Base-by-base conservation (phyloP, 768 basidiomycete genomes). In the Postia placenta region DNA sequence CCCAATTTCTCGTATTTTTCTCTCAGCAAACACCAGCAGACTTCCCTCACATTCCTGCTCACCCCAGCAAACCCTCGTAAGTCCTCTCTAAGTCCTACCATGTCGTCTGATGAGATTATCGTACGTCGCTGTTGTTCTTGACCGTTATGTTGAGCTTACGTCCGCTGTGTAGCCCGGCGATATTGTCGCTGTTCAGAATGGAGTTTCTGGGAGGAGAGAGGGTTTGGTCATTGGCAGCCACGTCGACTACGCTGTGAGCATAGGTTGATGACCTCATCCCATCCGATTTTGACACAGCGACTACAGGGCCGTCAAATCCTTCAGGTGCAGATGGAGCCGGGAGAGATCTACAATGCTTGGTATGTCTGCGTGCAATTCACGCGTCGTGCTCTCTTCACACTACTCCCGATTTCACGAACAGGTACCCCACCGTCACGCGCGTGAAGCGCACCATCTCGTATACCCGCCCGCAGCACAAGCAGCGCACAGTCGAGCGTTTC, bases 191-290 rank as follows among this genome's bases (percentile, higher is more conserved):
- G 83, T 91, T 60, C 75, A 80, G 59, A 76, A 87, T 60, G 79
- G 79, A 33, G 45, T 66, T 25, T 74, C 74, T 51, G 85, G 83
- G 57, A 73, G 78, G 54, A 79, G 75, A 60, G 89, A 93, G 63
- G 90, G 91, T 45, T 76, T 91, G 49, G 89, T 92, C 55, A 69
- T 90, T 30, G 86, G 87, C 35, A 77, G 85, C 27, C 81, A 86
- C 68, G 58, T 77, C 49, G 89, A 92, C 76, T 70, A 74, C 56
- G 66, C 73, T 46, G 88, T 89, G 65, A 56, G 85, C 74, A 12
- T 48, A 27, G 20, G 17, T 9, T 26, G 11, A 2, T 40, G n/a
- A n/a, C 40, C 36, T 19, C 28, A 45, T 2, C 1, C 7, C 15
- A 27, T 45, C 33, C 41, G 15, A 20, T 5, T 7, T 9, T 36